Evolutionary conservation across 257 asterid genomes (phyloP).

Genomic region (Ajuga chamaepitys): DNA sequence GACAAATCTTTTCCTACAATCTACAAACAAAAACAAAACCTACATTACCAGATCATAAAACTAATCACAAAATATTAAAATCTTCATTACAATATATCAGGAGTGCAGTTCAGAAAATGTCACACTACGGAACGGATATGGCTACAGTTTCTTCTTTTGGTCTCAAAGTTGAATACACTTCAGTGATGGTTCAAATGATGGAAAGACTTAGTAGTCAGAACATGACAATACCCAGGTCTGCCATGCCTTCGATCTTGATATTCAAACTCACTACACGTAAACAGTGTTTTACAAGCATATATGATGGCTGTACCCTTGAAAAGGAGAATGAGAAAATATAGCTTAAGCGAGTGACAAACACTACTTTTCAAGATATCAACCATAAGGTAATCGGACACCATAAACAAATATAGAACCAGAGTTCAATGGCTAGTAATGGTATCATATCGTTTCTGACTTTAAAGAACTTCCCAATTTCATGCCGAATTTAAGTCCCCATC

Average conservation of each 20-base stretch:
- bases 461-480: background rate
- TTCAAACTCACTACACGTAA: background rate
- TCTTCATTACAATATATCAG: background rate
- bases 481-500: background rate
- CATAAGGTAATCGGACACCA: background rate
- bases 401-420: background rate
- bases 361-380: background rate
- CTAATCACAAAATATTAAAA: background rate
- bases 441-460: background rate
- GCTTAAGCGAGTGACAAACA: background rate
- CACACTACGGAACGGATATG: background rate
- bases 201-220: background rate
- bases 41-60: constrained; percentile 6
- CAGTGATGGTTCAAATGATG: background rate
- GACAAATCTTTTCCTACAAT: constrained; percentile 90
- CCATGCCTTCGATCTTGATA: background rate
- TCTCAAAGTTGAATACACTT: background rate
- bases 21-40: constrained; percentile 33
- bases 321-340: background rate
- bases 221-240: background rate
- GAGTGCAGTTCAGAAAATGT: background rate
- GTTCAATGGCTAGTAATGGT: background rate
- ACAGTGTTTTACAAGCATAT: background rate
- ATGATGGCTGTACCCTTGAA: background rate
- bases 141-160: background rate